Evolutionary conservation across 805 yeast genomes (phyloP), one percentile per base, ranked within the genome.

Genomic region (Hanseniaspora opuntiae): DNA sequence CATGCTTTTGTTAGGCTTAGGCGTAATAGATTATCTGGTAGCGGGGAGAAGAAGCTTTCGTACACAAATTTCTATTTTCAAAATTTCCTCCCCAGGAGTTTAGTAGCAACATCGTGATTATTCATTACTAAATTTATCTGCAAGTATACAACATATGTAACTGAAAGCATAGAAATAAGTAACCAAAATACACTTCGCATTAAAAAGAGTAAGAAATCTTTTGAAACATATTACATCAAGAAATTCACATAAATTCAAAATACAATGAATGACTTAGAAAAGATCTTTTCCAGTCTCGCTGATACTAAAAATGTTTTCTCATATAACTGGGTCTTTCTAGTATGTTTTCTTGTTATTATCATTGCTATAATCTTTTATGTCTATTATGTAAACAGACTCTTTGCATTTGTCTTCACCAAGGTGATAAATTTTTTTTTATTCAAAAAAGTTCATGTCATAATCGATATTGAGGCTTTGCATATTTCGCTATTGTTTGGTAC

Each of bases 401-500:
- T 82, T 19, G 97, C 90, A 11, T 71, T 73, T 44, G 16, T 76
- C 0, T 25, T 86, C 10, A 76, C 90, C 6, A 65, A 68, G 10
- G 25, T 75, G 0, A 59, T 83, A 10, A 74, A 78, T 42, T 63
- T 79, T 58, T 52, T 76, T 4, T 62, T 88, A 3, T 87, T 96
- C 94, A 75, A 76, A 51, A 67, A 69, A n/a, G 68, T 68, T 58
- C 74, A 74, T 42, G 70, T 84, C 4, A 77, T 78, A 57, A 61
- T 90, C 4, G 78, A 78, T 53, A 66, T 89, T 1, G 89, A 87
- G 58, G 76, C 95, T 0, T 60, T 90, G 32, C 81, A 87, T 62
- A 58, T 93, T 4, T 83, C 96, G 0, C 73, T 85, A 8, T 69
- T 93, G 1, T 95, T 88, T 4, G 97, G 97, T 0, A 74, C 95